A percentile compares a stretch with the other conserved stretches of the same genome.
phyloP scores from a whole-genome alignment of 257 asterid species.

The Linderniella brevidens region DNA sequence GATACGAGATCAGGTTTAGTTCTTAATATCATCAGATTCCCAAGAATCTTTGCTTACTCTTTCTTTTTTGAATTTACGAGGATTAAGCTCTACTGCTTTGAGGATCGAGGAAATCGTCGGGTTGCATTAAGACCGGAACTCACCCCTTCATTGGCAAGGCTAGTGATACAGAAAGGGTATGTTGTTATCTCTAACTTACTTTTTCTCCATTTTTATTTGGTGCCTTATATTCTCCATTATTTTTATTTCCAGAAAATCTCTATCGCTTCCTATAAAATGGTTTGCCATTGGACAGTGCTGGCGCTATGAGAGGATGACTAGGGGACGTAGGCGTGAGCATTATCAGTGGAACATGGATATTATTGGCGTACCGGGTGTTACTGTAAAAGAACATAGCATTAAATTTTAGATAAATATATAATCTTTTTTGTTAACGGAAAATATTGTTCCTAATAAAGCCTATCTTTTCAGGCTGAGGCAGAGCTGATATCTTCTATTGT shows the following conservation, averaged over 20 bases:
- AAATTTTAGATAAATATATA: conserved; percentile 3
- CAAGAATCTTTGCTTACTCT: background rate
- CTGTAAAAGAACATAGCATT: conserved; percentile 29
- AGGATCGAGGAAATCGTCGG: conserved; percentile 89
- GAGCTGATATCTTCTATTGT: conserved; percentile 81
- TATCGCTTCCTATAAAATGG: conserved; percentile 88
- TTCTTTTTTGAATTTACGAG: too few species aligned
- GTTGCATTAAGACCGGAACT: conserved; percentile 98
- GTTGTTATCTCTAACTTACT: background rate
- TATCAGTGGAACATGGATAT: conserved; percentile 99
- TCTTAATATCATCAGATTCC: background rate
- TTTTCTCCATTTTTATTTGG: conserved; percentile 10
- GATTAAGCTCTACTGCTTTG: conserved; percentile 84
- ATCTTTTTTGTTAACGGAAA: background rate
- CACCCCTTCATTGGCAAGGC: conserved; percentile 93
- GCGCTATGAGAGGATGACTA: conserved; percentile 96
- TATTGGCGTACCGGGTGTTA: conserved; percentile 74
- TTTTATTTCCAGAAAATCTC: conserved; percentile 79
- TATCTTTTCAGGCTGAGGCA: conserved; percentile 70
- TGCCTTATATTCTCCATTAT: conserved; percentile 33
- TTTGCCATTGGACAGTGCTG: conserved; percentile 98
- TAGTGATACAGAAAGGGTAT: conserved; percentile 96
- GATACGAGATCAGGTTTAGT: conserved; percentile 67
- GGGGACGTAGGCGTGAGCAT: conserved; percentile 96
- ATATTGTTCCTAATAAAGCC: conserved; percentile 7